Evolutionary conservation across 768 basidiomycete genomes (phyloP).

Genomic region (Mycena crocata): DNA sequence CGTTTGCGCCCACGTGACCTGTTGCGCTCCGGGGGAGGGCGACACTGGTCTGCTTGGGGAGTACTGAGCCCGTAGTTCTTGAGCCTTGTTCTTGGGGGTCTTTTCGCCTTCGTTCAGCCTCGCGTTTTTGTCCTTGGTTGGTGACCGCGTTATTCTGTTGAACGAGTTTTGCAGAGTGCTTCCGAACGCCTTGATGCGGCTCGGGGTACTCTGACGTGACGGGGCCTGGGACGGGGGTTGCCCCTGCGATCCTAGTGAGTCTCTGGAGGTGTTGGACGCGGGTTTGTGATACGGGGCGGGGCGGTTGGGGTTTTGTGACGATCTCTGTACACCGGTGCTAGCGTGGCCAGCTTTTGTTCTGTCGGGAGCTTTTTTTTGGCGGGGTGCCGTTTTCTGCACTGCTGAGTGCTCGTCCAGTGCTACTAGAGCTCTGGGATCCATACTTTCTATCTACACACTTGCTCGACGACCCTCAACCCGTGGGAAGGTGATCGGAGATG

Average conservation of each 20-base stretch:
- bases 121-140: no score
- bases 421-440: not conserved
- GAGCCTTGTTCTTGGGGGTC: no score
- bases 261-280: no score
- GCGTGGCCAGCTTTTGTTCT: not conserved
- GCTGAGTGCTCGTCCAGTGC: not conserved
- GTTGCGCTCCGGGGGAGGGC: not conserved
- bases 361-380: not conserved
- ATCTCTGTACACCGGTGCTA: not conserved
- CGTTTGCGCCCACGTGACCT: not conserved
- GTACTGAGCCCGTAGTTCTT: no score
- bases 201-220: no score
- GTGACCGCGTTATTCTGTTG: no score
- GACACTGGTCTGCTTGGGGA: not conserved
- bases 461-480: not conserved
- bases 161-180: no score
- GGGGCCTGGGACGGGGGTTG: no score
- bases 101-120: no score
- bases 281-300: no score
- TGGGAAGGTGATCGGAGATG: constrained; percentile 9
- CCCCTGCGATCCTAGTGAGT: no score
- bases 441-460: constrained; percentile 7
- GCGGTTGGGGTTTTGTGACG: not conserved
- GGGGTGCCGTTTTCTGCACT: not conserved
- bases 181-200: no score